phyloP scores from a whole-genome alignment of 768 basidiomycete species.

The Mycena vitilis region DNA sequence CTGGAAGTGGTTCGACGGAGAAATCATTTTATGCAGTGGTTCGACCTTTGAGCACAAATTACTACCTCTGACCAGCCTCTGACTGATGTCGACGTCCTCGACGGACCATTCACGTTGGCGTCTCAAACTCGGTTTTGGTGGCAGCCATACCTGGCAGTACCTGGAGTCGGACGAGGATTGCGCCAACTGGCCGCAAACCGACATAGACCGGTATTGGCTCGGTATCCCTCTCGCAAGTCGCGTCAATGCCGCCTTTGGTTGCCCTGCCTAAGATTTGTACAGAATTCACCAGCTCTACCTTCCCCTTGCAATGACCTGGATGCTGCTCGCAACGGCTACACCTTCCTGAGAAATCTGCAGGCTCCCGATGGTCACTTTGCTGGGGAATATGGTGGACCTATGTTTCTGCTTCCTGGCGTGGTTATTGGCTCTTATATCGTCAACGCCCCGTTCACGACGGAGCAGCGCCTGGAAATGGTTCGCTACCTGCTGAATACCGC shows the following conservation, averaged over 20 bases:
- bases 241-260: background rate
- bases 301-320: conserved; percentile 75
- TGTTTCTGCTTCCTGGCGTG: conserved; percentile 89
- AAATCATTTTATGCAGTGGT: conserved; percentile 1
- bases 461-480: conserved; percentile 89
- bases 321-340: conserved; percentile 87
- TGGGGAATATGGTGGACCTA: conserved; percentile 95
- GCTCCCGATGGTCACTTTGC: conserved; percentile 93
- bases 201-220: conserved; percentile 89
- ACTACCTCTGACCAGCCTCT: no score
- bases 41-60: conserved; percentile 1
- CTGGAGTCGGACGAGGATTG: conserved; percentile 71
- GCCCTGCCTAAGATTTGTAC: conserved; percentile 14
- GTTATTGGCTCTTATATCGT: conserved; percentile 94
- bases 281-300: conserved; percentile 54
- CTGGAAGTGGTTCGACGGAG: background rate
- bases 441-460: conserved; percentile 78
- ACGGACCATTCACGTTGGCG: conserved; percentile 88
- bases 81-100: conserved; percentile 55
- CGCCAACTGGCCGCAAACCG: conserved; percentile 77
- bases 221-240: conserved; percentile 75
- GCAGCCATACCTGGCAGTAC: conserved; percentile 89
- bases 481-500: conserved; percentile 89
- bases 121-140: conserved; percentile 76
- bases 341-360: conserved; percentile 90